Conservation (phyloP, 768 basidiomycete genomes). For the Psilocybe cubensis region DNA sequence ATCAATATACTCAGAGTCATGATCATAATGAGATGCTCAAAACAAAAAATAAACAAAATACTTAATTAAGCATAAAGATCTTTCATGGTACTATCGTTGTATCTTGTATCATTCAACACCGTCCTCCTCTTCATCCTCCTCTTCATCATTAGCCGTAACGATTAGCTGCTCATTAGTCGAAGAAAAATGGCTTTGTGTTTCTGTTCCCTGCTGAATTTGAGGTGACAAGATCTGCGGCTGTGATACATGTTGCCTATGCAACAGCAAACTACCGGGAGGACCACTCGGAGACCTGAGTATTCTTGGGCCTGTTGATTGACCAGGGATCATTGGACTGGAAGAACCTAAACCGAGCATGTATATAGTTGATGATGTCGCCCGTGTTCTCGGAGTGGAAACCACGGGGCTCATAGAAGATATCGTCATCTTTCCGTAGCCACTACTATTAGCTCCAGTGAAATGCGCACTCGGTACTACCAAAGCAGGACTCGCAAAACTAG, state of each 20-base stretch:
- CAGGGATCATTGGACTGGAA: constrained; percentile 1
- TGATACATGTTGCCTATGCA: background rate
- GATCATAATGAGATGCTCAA: too few relatives aligned
- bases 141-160: constrained; percentile 14
- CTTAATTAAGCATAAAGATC: too few relatives aligned
- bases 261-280: too few relatives aligned
- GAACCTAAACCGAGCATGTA: constrained; percentile 65
- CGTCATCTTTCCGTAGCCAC: constrained; percentile 6
- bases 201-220: background rate
- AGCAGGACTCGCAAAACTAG: constrained; percentile 33
- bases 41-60: too few relatives aligned
- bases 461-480: background rate
- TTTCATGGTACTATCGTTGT: too few relatives aligned
- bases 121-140: constrained; percentile 23
- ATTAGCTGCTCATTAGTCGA: constrained; percentile 11
- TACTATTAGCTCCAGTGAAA: background rate
- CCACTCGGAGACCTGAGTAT: constrained; percentile 9
- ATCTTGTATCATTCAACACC: constrained; percentile 33
- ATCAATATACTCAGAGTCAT: too few relatives aligned
- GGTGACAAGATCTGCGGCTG: background rate
- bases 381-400: constrained; percentile 33
- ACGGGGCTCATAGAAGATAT: constrained; percentile 20
- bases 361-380: constrained; percentile 61
- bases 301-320: constrained; percentile 27
- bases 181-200: background rate